Conservation (phyloP, 495 filamentous ascomycete species). For the Pyrenula aspistea region DNA sequence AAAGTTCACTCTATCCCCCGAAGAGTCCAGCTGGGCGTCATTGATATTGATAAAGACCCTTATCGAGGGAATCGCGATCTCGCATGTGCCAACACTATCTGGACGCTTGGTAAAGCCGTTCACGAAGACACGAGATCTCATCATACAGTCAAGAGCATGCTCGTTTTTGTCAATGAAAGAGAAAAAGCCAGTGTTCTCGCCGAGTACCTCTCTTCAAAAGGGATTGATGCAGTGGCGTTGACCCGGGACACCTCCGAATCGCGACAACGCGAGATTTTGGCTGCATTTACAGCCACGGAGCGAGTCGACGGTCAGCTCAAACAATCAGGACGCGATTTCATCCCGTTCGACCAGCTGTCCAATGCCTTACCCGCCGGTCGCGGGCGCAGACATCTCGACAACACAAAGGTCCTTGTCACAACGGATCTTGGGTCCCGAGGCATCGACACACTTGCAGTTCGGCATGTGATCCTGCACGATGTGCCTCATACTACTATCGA, state of each 20-base stretch:
- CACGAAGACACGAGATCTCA: constrained; percentile 25
- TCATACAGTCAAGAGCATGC: constrained; percentile 57
- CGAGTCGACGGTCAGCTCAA: neutral
- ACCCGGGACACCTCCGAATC: constrained; percentile 67
- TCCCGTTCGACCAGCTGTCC: constrained; percentile 21
- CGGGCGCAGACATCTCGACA: constrained; percentile 31
- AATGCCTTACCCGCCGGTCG: neutral
- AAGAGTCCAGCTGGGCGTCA: constrained; percentile 83
- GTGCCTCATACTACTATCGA: constrained; percentile 93
- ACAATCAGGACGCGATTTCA: constrained; percentile 4
- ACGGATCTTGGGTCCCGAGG: constrained; percentile 88
- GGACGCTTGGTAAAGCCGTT: constrained; percentile 76
- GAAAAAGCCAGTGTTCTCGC: constrained; percentile 75
- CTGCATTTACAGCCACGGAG: constrained; percentile 49
- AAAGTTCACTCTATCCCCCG: constrained; percentile 93
- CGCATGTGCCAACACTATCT: constrained; percentile 89
- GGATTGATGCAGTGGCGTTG: constrained; percentile 74
- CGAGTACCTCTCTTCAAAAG: constrained; percentile 67
- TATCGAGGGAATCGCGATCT: constrained; percentile 84
- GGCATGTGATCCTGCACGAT: constrained; percentile 86
- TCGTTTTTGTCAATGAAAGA: constrained; percentile 97
- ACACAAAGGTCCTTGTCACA: constrained; percentile 83
- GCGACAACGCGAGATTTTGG: constrained; percentile 61
- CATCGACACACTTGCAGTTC: constrained; percentile 87
- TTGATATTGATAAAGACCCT: constrained; percentile 79